A percentile compares a stretch with the other conserved stretches of the same genome.
These are phyloP conservation scores for Rutstroemia sp. DNA, from an alignment of 2,329 filamentous ascomycete species.

Conservation along the genomic window DNA sequence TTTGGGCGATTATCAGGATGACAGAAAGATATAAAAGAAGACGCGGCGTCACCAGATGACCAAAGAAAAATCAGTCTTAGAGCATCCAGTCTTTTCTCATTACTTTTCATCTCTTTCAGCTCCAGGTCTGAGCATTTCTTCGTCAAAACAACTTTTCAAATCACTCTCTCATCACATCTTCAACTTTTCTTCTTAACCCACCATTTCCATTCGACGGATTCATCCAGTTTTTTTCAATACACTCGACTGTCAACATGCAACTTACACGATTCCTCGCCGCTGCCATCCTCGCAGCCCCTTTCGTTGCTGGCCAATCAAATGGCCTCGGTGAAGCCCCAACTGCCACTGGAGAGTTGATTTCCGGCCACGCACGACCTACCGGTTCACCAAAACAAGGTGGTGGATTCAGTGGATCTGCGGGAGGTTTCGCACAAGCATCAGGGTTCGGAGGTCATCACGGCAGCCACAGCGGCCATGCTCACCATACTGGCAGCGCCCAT, in stretches of 20 bases:
- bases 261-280: constrained; percentile 2
- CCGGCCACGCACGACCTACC: not conserved
- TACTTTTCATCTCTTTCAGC: not conserved
- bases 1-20: not conserved
- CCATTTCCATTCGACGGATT: not conserved
- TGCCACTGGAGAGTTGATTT: not conserved
- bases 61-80: not conserved
- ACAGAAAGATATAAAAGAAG: constrained; percentile 1
- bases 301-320: not conserved
- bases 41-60: not conserved
- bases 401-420: not conserved
- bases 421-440: not conserved
- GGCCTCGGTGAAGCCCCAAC: not conserved
- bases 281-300: not conserved
- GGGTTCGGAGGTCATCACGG: not conserved
- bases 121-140: constrained; percentile 7
- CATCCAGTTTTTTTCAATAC: not conserved
- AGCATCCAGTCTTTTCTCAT: constrained; percentile 5
- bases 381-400: not conserved
- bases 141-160: not conserved
- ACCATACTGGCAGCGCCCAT: not conserved
- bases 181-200: not conserved
- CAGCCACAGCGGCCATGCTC: not conserved
- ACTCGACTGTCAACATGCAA: not conserved
- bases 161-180: constrained; percentile 1